These are phyloP conservation scores for Saccharata proteae DNA, from an alignment of 2,329 filamentous ascomycete genomes.

Conservation along the genomic window DNA sequence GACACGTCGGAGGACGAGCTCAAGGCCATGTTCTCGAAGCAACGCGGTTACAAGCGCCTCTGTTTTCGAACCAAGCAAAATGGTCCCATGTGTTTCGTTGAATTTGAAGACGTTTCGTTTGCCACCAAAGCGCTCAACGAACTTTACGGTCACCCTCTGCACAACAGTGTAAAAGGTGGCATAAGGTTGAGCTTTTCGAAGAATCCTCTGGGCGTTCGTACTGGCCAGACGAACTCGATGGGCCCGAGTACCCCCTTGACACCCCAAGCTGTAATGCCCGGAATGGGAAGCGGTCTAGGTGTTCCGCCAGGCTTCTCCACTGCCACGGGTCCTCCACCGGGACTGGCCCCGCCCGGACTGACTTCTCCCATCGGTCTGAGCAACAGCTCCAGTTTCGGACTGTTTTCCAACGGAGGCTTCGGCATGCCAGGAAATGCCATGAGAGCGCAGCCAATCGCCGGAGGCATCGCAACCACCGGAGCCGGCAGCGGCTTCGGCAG, in stretches of 20 bases:
- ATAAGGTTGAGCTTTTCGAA: conserved; percentile 96
- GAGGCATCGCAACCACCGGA: conserved; percentile 20
- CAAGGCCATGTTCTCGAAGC: conserved; percentile 84
- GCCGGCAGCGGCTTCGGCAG: conserved; percentile 20
- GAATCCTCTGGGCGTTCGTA: conserved; percentile 86
- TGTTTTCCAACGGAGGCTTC: conserved; percentile 26
- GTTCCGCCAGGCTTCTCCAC: conserved; percentile 47
- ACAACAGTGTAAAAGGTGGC: conserved; percentile 88
- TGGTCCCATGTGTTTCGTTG: conserved; percentile 96
- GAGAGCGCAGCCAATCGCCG: conserved; percentile 18
- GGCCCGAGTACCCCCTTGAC: conserved; percentile 37
- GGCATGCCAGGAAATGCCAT: conserved; percentile 23
- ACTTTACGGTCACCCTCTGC: conserved; percentile 73
- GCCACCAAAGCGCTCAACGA: conserved; percentile 86
- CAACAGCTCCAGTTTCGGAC: conserved; percentile 20
- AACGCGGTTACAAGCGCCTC: conserved; percentile 87
- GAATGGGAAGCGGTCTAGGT: conserved; percentile 46
- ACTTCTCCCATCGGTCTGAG: conserved; percentile 21
- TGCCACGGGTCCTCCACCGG: conserved; percentile 68
- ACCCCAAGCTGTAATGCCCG: conserved; percentile 40
- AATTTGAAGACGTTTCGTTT: conserved; percentile 88
- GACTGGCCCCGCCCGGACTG: conserved; percentile 67
- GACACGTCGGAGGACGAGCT: conserved; percentile 93
- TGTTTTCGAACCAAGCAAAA: conserved; percentile 93
- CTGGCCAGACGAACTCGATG: conserved; percentile 51